Conservation (phyloP, 495 filamentous ascomycete species). For the Penicillium taxi region DNA sequence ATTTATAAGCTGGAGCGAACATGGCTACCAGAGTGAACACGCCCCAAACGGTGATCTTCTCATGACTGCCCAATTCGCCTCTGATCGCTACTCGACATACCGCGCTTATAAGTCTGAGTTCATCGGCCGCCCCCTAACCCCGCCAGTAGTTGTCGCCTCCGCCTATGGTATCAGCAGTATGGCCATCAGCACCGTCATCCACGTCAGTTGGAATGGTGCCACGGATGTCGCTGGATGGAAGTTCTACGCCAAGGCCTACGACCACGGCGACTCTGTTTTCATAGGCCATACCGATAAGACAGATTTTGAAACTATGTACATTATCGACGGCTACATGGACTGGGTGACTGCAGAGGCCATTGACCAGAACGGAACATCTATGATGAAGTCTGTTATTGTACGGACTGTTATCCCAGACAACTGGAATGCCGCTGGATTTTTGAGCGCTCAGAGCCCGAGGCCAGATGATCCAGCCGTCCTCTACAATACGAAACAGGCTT, state of each 20-base stretch:
- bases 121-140: constrained; percentile 25
- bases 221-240: constrained; percentile 37
- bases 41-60: constrained; percentile 44
- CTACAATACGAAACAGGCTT: constrained; percentile 4
- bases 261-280: constrained; percentile 17
- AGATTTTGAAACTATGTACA: constrained; percentile 40
- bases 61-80: constrained; percentile 36
- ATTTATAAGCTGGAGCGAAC: constrained; percentile 52
- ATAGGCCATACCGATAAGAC: constrained; percentile 31
- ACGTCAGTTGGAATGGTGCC: constrained; percentile 45
- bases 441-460: constrained; percentile 15
- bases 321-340: constrained; percentile 34
- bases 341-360: constrained; percentile 33
- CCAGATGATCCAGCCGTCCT: constrained; percentile 29
- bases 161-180: constrained; percentile 30
- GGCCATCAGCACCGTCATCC: constrained; percentile 30
- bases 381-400: constrained; percentile 24
- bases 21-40: constrained; percentile 50
- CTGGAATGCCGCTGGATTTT: constrained; percentile 32
- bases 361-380: constrained; percentile 23
- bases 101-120: constrained; percentile 37
- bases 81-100: constrained; percentile 33
- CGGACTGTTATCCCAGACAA: constrained; percentile 25
- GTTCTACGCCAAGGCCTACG: constrained; percentile 29
- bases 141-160: constrained; percentile 28